phyloP scores from a whole-genome alignment of 768 basidiomycete species.

The Pleurotus sapidus region DNA sequence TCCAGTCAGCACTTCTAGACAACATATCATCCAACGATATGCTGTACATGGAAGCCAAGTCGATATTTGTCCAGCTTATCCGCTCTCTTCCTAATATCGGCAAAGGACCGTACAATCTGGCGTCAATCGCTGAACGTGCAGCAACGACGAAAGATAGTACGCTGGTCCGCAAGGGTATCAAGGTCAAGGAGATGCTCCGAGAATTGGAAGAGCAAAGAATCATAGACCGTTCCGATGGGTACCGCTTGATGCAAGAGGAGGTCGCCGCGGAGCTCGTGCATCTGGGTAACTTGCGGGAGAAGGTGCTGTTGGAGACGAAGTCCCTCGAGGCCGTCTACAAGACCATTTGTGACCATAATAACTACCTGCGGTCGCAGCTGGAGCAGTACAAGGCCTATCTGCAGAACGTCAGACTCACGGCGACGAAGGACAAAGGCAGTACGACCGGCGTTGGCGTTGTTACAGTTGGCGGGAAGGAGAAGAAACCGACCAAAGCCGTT shows the following conservation, averaged over 20 bases:
- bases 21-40: constrained; percentile 97
- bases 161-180: constrained; percentile 95
- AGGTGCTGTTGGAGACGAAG: constrained; percentile 89
- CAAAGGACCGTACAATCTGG: constrained; percentile 85
- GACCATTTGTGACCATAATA: constrained; percentile 99
- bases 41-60: constrained; percentile 99
- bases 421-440: constrained; percentile 85
- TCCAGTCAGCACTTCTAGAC: constrained; percentile 95
- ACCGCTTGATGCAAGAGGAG: constrained; percentile 96
- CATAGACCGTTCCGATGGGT: constrained; percentile 79
- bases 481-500: constrained; percentile 82
- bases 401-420: constrained; percentile 92
- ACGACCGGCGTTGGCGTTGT: constrained; percentile 92
- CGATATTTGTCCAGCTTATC: constrained; percentile 96
- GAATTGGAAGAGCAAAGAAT: constrained; percentile 91
- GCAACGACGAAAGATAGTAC: constrained; percentile 97
- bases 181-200: constrained; percentile 98
- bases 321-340: constrained; percentile 97
- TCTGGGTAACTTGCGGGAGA: constrained; percentile 94
- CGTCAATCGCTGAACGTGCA: constrained; percentile 87
- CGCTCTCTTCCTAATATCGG: constrained; percentile 90
- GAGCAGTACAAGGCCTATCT: constrained; percentile 99
- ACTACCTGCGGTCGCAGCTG: constrained; percentile 91
- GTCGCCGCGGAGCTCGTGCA: constrained; percentile 94
- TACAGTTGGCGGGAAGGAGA: constrained; percentile 95